phyloP scores from a whole-genome alignment of 129 eudicot genomes.

The Arctium minus region DNA sequence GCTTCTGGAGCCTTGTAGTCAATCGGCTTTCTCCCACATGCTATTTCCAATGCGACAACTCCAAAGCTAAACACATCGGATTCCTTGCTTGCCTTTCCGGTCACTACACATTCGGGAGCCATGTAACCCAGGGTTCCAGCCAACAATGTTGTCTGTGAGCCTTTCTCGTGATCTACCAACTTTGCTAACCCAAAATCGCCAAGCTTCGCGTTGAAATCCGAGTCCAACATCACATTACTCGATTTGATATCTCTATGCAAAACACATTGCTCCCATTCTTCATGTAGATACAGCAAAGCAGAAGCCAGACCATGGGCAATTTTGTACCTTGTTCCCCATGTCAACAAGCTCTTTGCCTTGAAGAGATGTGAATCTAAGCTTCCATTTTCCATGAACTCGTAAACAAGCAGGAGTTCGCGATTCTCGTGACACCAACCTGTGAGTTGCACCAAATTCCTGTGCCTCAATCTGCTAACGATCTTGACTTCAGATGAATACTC shows the following conservation, averaged over 20 bases:
- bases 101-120: slow-evolving; percentile 36
- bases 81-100: slow-evolving; percentile 40
- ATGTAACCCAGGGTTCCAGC: slow-evolving; percentile 45
- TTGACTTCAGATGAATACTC: slow-evolving; percentile 18
- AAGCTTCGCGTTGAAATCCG: slow-evolving; percentile 25
- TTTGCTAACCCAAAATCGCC: slow-evolving; percentile 46
- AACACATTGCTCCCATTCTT: slow-evolving; percentile 42
- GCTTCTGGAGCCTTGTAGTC: not conserved
- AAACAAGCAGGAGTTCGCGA: slow-evolving; percentile 31
- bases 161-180: slow-evolving; percentile 40
- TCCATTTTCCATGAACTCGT: slow-evolving; percentile 44
- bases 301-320: slow-evolving; percentile 35
- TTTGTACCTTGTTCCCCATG: slow-evolving; percentile 33
- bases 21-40: slow-evolving; percentile 31
- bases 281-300: slow-evolving; percentile 33
- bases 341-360: slow-evolving; percentile 20
- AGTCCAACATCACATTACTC: slow-evolving; percentile 45
- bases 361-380: slow-evolving; percentile 48
- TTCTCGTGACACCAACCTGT: slow-evolving; percentile 41
- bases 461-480: slow-evolving; percentile 40
- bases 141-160: slow-evolving; percentile 19
- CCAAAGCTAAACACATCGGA: slow-evolving; percentile 42
- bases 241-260: slow-evolving; percentile 42
- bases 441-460: slow-evolving; percentile 38
- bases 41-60: slow-evolving; percentile 34